A percentile compares a stretch with the other conserved stretches of the same genome.
Conservation (phyloP, 345 rosid genomes). For the Pistacia vera region DNA sequence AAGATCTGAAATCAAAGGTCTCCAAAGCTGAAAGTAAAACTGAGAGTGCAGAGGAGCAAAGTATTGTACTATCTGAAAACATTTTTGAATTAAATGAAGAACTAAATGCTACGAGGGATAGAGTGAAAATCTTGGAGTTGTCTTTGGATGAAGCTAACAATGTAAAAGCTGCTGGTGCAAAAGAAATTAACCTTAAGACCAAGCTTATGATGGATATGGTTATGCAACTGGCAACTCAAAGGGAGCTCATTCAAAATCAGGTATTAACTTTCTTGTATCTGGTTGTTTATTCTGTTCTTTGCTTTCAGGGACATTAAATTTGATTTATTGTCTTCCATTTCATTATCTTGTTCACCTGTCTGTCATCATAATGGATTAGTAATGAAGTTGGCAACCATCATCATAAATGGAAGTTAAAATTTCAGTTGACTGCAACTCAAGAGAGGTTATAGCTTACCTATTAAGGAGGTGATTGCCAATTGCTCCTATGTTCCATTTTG, state of each 20-base stretch:
- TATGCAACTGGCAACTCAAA: constrained; percentile 63
- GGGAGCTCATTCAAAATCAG: constrained; percentile 86
- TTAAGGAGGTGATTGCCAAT: neutral
- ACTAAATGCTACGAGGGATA: constrained; percentile 50
- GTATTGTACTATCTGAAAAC: constrained; percentile 59
- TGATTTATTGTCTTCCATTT: neutral
- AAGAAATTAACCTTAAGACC: constrained; percentile 61
- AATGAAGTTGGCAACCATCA: neutral
- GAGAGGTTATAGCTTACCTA: neutral
- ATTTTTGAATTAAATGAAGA: constrained; percentile 68
- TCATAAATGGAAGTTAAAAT: neutral
- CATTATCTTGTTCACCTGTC: neutral
- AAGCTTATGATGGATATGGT: constrained; percentile 74
- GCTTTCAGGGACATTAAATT: constrained; percentile 2
- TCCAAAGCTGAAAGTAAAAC: constrained; percentile 81
- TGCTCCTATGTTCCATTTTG: neutral
- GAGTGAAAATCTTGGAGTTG: constrained; percentile 52
- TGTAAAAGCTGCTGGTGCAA: constrained; percentile 54
- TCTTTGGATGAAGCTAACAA: constrained; percentile 53
- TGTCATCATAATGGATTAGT: neutral
- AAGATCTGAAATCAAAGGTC: constrained; percentile 89
- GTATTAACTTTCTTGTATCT: constrained; percentile 31
- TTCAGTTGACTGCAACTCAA: neutral
- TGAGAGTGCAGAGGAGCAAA: constrained; percentile 75
- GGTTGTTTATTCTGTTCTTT: too few species aligned